phyloP scores from a whole-genome alignment of 2,329 filamentous ascomycete genomes.

The Aspergillus transmontanensis region DNA sequence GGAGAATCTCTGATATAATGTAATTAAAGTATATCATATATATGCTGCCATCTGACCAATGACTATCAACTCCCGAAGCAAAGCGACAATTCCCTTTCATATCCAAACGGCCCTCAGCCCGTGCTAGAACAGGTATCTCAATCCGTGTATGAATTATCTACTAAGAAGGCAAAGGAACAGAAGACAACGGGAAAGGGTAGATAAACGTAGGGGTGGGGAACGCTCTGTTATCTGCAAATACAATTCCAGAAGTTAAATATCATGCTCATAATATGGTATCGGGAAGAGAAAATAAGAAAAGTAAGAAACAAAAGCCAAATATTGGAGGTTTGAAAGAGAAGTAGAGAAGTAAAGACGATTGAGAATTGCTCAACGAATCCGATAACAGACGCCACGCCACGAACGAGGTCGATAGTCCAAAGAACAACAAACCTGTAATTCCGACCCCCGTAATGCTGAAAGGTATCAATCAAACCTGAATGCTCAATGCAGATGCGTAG shows the following conservation, averaged over 20 bases:
- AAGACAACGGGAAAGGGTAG: not conserved
- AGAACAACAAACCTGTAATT: constrained; percentile 25
- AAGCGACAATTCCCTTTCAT: not conserved
- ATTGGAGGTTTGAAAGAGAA: not conserved
- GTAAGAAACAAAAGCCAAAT: constrained; percentile 2
- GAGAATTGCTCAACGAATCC: constrained; percentile 23
- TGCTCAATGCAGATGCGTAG: constrained; percentile 27
- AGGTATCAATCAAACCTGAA: constrained; percentile 29
- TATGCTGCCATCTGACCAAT: not conserved
- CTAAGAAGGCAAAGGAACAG: not conserved
- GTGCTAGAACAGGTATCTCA: constrained; percentile 1
- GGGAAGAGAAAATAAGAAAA: constrained; percentile 17
- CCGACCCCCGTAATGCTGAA: constrained; percentile 27
- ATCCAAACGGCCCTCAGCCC: not conserved
- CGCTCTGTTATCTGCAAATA: constrained; percentile 31
- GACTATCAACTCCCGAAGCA: not conserved
- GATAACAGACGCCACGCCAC: constrained; percentile 30
- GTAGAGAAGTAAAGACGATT: constrained; percentile 1
- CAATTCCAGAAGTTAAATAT: constrained; percentile 31
- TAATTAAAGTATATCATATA: not conserved
- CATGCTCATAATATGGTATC: constrained; percentile 39
- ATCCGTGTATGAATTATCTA: constrained; percentile 3
- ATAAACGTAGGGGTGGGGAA: constrained; percentile 7
- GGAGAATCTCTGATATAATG: not conserved
- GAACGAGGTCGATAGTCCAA: constrained; percentile 23